These are phyloP conservation scores for Spiraea crenata DNA, from an alignment of 331 rosid species.

Conservation along the genomic window DNA sequence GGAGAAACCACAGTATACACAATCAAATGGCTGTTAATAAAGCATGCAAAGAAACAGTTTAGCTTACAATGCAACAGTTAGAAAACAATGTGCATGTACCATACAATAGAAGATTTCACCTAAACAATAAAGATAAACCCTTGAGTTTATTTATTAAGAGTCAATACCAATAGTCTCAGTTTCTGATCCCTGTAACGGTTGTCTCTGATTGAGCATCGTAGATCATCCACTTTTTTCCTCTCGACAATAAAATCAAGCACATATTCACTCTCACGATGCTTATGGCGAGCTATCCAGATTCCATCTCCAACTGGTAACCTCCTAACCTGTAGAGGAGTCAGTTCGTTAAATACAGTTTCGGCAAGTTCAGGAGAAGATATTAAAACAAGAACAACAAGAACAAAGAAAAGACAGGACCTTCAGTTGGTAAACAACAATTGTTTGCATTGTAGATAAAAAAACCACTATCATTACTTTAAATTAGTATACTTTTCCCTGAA, in stretches of 20 bases:
- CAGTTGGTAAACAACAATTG: background rate
- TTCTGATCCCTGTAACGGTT: conserved; percentile 93
- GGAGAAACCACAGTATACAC: background rate
- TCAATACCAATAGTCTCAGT: conserved; percentile 74
- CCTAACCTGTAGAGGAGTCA: conserved; percentile 58
- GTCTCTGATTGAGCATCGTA: conserved; percentile 91
- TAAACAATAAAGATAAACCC: too few species aligned
- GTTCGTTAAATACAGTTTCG: conserved; percentile 8
- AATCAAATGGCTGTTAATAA: too few species aligned
- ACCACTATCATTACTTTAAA: background rate
- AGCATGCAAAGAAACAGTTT: too few species aligned
- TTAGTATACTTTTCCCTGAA: background rate
- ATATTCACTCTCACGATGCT: conserved; percentile 62
- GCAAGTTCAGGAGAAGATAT: conserved; percentile 16
- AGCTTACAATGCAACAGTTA: too few species aligned
- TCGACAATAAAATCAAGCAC: conserved; percentile 95
- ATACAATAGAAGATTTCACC: too few species aligned
- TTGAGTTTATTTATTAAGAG: background rate
- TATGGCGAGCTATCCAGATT: conserved; percentile 92
- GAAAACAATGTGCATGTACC: too few species aligned
- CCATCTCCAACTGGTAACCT: conserved; percentile 94
- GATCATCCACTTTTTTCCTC: conserved; percentile 80
- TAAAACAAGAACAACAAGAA: conserved; percentile 1
- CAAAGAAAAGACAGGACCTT: background rate
- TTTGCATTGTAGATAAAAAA: background rate